These are phyloP conservation scores for Coprinopsis sp. DNA, from an alignment of 768 basidiomycete genomes.

Conservation along the genomic window DNA sequence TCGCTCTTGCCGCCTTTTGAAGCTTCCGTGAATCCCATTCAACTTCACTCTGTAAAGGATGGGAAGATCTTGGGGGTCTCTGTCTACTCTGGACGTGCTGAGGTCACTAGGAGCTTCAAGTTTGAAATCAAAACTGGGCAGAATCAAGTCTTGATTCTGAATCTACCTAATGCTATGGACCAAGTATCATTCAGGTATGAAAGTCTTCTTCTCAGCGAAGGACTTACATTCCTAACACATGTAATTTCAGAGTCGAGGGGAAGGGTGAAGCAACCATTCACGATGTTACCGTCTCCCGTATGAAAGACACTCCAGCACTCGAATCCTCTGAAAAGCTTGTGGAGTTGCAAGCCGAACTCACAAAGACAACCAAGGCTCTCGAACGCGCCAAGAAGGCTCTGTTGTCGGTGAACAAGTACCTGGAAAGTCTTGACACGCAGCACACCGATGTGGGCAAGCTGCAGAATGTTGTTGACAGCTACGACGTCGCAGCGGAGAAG, in stretches of 20 bases:
- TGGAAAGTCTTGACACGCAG: conserved; percentile 27
- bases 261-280: conserved; percentile 41
- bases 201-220: too few relatives aligned
- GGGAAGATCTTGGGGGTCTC: conserved; percentile 36
- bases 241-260: conserved; percentile 36
- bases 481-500: conserved; percentile 27
- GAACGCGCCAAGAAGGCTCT: conserved; percentile 25
- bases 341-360: conserved; percentile 22
- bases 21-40: conserved; percentile 17
- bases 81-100: conserved; percentile 38
- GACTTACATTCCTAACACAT: neutral
- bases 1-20: neutral
- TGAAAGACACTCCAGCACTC: conserved; percentile 13
- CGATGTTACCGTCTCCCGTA: conserved; percentile 34
- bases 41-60: conserved; percentile 24
- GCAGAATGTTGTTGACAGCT: conserved; percentile 24
- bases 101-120: conserved; percentile 37
- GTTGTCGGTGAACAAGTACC: conserved; percentile 23
- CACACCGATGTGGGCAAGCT: conserved; percentile 26
- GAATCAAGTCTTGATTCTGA: conserved; percentile 33
- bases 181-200: conserved; percentile 34
- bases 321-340: conserved; percentile 24
- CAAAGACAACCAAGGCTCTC: conserved; percentile 24
- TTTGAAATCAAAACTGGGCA: conserved; percentile 30
- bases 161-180: conserved; percentile 32